These are phyloP conservation scores for Wickerhamomyces sp. DNA, from an alignment of 1,139 yeast species.

Conservation along the genomic window DNA sequence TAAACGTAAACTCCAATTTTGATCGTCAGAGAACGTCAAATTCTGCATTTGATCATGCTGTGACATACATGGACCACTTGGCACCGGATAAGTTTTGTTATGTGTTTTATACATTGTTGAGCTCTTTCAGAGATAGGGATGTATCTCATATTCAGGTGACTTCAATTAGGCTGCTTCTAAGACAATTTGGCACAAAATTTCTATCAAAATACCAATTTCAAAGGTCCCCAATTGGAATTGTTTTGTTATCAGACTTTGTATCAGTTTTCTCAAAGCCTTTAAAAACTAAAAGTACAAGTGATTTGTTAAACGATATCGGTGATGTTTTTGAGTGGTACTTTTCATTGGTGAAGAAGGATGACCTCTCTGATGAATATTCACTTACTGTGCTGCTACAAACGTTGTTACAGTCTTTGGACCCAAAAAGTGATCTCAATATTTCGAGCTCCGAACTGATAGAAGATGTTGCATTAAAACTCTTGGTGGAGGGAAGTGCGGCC, in stretches of 20 bases:
- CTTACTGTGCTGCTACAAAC: slow-evolving; percentile 4
- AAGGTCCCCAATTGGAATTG: slow-evolving; percentile 12
- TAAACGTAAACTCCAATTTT: slow-evolving; percentile 8
- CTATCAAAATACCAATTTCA: slow-evolving; percentile 11
- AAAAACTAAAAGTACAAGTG: slow-evolving; percentile 5
- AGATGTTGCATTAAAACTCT: background rate
- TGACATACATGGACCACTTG: slow-evolving; percentile 8
- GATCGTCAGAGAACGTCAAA: slow-evolving; percentile 1
- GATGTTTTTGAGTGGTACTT: slow-evolving; percentile 17
- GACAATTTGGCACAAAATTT: slow-evolving; percentile 15
- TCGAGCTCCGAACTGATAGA: slow-evolving; percentile 1
- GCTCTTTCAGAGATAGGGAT: slow-evolving; percentile 3
- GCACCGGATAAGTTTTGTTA: slow-evolving; percentile 7
- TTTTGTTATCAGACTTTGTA: slow-evolving; percentile 9
- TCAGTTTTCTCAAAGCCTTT: slow-evolving; percentile 5
- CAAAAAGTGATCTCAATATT: background rate
- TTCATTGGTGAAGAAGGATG: slow-evolving; percentile 6
- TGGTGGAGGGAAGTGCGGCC: slow-evolving; percentile 7
- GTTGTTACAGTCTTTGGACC: slow-evolving; percentile 3
- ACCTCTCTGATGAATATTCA: slow-evolving; percentile 9
- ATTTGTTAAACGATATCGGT: slow-evolving; percentile 9
- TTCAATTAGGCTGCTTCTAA: slow-evolving; percentile 8
- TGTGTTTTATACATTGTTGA: slow-evolving; percentile 11
- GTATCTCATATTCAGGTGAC: slow-evolving; percentile 3
- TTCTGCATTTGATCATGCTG: slow-evolving; percentile 10